Evolutionary conservation across 129 eudicot genomes (phyloP).

Genomic region (Solidago caesia): DNA sequence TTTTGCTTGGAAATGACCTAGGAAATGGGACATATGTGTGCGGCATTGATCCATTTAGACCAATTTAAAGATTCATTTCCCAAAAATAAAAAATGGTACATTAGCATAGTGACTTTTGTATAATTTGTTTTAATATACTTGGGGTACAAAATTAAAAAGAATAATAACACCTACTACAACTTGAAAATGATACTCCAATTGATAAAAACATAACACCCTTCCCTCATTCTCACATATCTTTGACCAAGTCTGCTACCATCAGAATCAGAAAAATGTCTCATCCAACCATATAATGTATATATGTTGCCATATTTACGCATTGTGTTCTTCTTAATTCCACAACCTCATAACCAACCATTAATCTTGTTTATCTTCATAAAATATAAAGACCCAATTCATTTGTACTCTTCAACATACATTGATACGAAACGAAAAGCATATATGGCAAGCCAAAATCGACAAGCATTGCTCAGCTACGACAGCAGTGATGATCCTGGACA

Average conservation of each 20-base stretch:
- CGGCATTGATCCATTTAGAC: no score
- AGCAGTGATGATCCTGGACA: slow-evolving; percentile 32
- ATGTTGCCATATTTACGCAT: slow-evolving; percentile 35
- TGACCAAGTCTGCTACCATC: slow-evolving; percentile 8
- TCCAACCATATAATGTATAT: slow-evolving; percentile 24
- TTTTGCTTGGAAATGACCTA: no score
- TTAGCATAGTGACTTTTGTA: no score
- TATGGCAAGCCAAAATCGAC: slow-evolving; percentile 29
- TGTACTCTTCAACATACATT: not conserved
- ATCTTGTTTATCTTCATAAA: slow-evolving; percentile 8
- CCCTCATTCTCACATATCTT: slow-evolving; percentile 4
- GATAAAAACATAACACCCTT: not conserved
- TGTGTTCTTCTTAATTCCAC: slow-evolving; percentile 32
- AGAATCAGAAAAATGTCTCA: not conserved
- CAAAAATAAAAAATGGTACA: no score
- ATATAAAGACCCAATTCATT: slow-evolving; percentile 16
- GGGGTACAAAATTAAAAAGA: no score
- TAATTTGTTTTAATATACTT: no score
- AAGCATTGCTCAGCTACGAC: slow-evolving; percentile 30
- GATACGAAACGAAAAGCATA: slow-evolving; percentile 11
- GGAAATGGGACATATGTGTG: no score
- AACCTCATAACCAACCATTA: slow-evolving; percentile 35
- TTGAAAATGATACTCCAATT: no score
- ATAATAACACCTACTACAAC: no score
- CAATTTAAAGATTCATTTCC: no score